phyloP scores from a whole-genome alignment of 129 eudicot species.

The Escallonia rubra region DNA sequence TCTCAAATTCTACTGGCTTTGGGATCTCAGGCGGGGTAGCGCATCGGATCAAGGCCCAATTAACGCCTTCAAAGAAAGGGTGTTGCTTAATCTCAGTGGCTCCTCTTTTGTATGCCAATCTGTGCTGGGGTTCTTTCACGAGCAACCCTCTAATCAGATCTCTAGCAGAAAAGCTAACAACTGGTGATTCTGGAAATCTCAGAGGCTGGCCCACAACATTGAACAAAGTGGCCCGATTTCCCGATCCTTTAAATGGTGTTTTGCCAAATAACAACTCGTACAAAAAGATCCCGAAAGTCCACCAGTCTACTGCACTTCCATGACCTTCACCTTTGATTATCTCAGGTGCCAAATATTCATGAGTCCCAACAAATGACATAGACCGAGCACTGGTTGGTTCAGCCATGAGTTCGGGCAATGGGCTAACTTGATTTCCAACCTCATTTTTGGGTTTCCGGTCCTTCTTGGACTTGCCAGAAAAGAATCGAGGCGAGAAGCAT shows the following conservation, averaged over 20 bases:
- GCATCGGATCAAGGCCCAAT: conserved; percentile 42
- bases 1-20: conserved; percentile 26
- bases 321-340: conserved; percentile 45
- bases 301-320: conserved; percentile 51
- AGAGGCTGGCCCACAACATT: conserved; percentile 47
- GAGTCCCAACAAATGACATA: conserved; percentile 49
- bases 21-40: conserved; percentile 43
- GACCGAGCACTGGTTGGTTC: conserved; percentile 42
- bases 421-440: conserved; percentile 25
- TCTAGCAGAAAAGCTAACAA: conserved; percentile 32
- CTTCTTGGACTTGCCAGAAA: conserved; percentile 33
- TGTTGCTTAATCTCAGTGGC: conserved; percentile 49
- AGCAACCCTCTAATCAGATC: conserved; percentile 40
- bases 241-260: conserved; percentile 41
- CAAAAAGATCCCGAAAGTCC: conserved; percentile 41
- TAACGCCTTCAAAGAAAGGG: conserved; percentile 46
- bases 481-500: conserved; percentile 36
- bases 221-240: conserved; percentile 36
- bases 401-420: conserved; percentile 34
- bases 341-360: conserved; percentile 44
- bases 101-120: conserved; percentile 40
- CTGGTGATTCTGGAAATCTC: conserved; percentile 33
- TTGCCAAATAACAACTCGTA: conserved; percentile 36
- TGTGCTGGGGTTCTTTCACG: conserved; percentile 36
- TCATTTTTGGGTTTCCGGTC: conserved; percentile 26